Percentiles rank a stretch among this genome's conserved stretches.
Evolutionary conservation across 192 early-diverging fungal genomes (phyloP).

Genomic region (Coemansia sp.): DNA sequence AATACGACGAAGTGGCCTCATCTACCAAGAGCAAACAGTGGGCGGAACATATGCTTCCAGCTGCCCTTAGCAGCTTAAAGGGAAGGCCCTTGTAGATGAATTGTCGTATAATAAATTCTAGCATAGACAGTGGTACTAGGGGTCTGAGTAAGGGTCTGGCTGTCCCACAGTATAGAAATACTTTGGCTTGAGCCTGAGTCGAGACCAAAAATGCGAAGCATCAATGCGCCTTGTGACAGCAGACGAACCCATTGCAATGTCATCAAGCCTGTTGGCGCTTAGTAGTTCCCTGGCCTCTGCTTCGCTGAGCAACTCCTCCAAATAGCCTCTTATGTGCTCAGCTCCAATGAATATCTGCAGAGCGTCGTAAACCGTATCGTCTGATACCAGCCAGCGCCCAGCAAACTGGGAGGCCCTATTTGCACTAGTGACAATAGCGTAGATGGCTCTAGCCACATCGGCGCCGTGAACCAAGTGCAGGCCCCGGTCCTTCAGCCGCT

Average conservation of each 20-base stretch:
- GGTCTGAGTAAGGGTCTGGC: constrained; percentile 19
- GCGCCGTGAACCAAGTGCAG: constrained; percentile 47
- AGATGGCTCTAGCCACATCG: constrained; percentile 36
- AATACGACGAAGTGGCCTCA: constrained; percentile 17
- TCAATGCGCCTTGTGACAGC: constrained; percentile 38
- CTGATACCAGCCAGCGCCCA: constrained; percentile 47
- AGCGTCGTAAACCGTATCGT: constrained; percentile 36
- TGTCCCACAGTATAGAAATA: constrained; percentile 16
- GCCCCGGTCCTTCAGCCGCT: constrained; percentile 30
- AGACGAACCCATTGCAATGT: constrained; percentile 23
- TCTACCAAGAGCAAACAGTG: constrained; percentile 38
- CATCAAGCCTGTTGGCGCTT: constrained; percentile 12
- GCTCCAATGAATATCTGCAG: constrained; percentile 33
- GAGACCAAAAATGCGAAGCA: constrained; percentile 41
- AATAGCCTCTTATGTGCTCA: constrained; percentile 11
- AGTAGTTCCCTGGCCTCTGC: constrained; percentile 14
- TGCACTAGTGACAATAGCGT: constrained; percentile 1
- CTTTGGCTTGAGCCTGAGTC: constrained; percentile 20
- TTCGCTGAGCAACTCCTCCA: constrained; percentile 25
- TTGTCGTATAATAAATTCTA: background rate
- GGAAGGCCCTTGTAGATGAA: background rate
- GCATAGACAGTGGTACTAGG: background rate
- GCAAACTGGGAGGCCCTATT: background rate
- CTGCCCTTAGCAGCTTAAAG: constrained; percentile 14
- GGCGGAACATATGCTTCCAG: constrained; percentile 18